Base-by-base conservation (phyloP, 768 basidiomycete species). In the Lentinula detonsa region DNA sequence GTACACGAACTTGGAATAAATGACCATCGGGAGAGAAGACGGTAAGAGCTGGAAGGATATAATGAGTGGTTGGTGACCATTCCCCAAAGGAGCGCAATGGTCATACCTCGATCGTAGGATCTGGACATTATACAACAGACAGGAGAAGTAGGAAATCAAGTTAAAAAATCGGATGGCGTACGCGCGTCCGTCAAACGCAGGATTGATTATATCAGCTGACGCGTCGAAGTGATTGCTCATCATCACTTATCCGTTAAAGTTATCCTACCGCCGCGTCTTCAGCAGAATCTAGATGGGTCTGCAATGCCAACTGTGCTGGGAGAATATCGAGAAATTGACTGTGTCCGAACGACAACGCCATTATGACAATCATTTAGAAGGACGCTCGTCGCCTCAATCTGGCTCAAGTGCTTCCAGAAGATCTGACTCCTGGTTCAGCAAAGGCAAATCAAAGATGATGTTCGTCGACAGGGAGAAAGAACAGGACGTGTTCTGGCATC, bases 1-100 rank as follows among this genome's bases (percentile, higher is more conserved):
- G 65, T 65, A 34, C 61, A 46, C 76, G 63, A 65, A 93, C 95
- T 84, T 98, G 95, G 82, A 98, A 97, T 67, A 99, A 80, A 79
- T 99, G 97, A 16, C 97, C 97, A 79, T 98, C 97, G 62, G 96
- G 96, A 46, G 95, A 97, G 82, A 97, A 96, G 71, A 96, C 94
- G 65, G 96, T 98, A 65, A 98, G 87, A 51, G 95, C 95, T 97
- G 59, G 56, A 64, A 42, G 31, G 40, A 4, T 57, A 34, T 60
- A 10, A 51, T 61, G 16, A 45, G 45, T 6, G 18, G 34, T 21
- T 34, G n/a, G 39, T 5, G 35, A 34, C 39, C 2, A 59, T 48
- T 15, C n/a, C 28, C 33, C 18, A 13, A 50, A 5, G 9, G 13
- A 35, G 11, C 39, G 16, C 59, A 39, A 5, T 43, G 34, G 23